Evolutionary conservation across 2,329 filamentous ascomycete genomes (phyloP), one percentile per base, ranked within the genome.

Genomic region (Colletotrichum euphorbiae): DNA sequence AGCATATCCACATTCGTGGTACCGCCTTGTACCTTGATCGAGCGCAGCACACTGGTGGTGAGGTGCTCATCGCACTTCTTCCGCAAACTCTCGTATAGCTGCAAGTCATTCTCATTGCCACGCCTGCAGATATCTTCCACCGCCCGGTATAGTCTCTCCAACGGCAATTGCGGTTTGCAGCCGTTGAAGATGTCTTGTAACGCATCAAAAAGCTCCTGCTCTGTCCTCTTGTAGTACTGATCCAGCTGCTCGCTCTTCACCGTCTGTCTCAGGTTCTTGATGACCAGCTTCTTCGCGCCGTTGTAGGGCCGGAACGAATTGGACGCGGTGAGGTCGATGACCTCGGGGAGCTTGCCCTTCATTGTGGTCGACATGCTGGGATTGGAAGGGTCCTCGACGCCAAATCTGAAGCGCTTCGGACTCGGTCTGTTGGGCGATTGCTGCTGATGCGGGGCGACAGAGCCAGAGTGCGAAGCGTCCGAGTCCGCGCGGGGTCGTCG

Each of bases 41-140:
- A 77, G 45, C 84, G 83, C 58, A 90, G 78, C 65, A 97, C 82
- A 5, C 83, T 81, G 12, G 82, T 82, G 66, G 87, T 85, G 69
- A 98, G 82, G 78, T 97, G 90, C 13, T 78, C 79, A 68, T 91
- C 89, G 75, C 91, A 93, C 71, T 87, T 86, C 11, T 83, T 81
- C 71, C 89, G 86, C 55, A 98, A 82, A 75, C 87, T 85, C 45
- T 86, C 82, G 36, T 69, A 69, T 8, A 69, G 62, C 73, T 90
- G 92, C 61, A 98, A 80, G 62, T 88, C 85, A 17, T 86, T 84
- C 2, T 93, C 91, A 73, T 89, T 87, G 1, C 91, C 92, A 73
- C 92, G 91, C 60, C 93, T 87, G 77, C 96, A 99, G 11, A 97
- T 85, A 76, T 97, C 94, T 83, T 99, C 96, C 1, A 97, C 93